Base-by-base conservation (phyloP, 495 filamentous ascomycete species). In the Monascus purpureus region DNA sequence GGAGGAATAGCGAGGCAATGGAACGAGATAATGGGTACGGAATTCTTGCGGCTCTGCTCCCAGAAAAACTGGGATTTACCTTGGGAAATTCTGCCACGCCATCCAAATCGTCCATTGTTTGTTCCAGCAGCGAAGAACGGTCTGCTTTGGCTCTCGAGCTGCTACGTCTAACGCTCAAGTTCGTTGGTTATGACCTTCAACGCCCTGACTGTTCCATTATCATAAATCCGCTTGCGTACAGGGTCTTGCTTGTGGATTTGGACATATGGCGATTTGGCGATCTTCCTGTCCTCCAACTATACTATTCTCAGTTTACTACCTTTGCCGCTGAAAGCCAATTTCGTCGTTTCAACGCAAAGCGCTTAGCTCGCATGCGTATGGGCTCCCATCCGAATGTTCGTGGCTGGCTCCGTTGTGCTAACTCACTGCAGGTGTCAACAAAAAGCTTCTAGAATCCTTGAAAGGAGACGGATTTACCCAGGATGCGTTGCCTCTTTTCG, bases 1-100 rank as follows among this genome's bases (percentile, higher is more conserved):
- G 90, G 90, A 73, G 90, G 41, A 96, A 95, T 41, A 96, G 92
- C 44, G 90, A 97, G 54, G 87, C 88, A 29, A 93, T 97, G 84
- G 90, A 97, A 54, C 75, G 75, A 47, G 87, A 93, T 34, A 93
- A 86, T 45, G 90, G 87, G 8, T 97, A 93, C 49, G 78, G 80
- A 9, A 79, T 95, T n/a, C 61, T 96, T 19, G 81, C 77, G 28
- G 68, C 70, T 34, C 51, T 93, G 11, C 52, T 95, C 7, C 73
- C 82, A 15, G 73, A 77, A 17, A 93, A 93, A 49, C 57, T 93
- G 63, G 53, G 62, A 38, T 44, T 61, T 47, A 36, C 55, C 36
- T 16, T 55, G 50, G 37, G 44, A 29, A 41, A 34, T 33, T 35
- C 31, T 13, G 13, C 34, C 9, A 17, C 33, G 13, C 50, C 58